A percentile compares a stretch with the other conserved stretches of the same genome.
Evolutionary conservation across 2,329 filamentous ascomycete species (phyloP).

Genomic region (Moelleriella libera): DNA sequence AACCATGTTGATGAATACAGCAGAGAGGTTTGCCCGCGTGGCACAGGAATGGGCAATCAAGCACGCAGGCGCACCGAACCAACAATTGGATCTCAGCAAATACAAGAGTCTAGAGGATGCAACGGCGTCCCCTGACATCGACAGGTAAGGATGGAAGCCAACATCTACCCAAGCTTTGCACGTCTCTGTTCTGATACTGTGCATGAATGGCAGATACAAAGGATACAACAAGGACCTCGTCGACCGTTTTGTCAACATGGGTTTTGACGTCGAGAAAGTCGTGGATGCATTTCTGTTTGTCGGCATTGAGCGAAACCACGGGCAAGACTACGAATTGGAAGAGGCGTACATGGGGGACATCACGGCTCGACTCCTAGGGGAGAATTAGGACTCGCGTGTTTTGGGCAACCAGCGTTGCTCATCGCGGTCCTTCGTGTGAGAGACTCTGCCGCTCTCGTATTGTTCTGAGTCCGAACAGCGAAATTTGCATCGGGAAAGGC

Average conservation of each 20-base stretch:
- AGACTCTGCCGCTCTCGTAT: too few relatives aligned
- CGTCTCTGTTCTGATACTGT: background rate
- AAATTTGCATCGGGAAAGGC: background rate
- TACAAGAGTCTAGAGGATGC: conserved; percentile 19
- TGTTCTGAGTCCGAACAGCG: background rate
- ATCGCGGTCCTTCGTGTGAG: conserved; percentile 23
- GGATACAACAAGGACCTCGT: conserved; percentile 80
- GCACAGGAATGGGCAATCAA: conserved; percentile 85
- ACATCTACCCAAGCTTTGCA: too few relatives aligned
- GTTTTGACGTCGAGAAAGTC: conserved; percentile 77
- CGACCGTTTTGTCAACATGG: conserved; percentile 78
- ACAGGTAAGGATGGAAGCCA: conserved; percentile 13
- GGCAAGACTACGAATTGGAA: conserved; percentile 74
- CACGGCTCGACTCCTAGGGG: conserved; percentile 70
- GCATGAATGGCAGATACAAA: conserved; percentile 45
- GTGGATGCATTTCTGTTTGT: conserved; percentile 72
- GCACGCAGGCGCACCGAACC: conserved; percentile 60
- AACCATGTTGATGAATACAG: conserved; percentile 69
- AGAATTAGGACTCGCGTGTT: conserved; percentile 19
- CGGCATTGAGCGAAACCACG: conserved; percentile 65
- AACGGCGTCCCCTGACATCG: conserved; percentile 6
- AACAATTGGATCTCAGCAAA: conserved; percentile 20
- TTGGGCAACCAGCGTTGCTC: conserved; percentile 32
- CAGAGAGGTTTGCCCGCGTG: conserved; percentile 63
- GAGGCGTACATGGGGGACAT: conserved; percentile 85